Evolutionary conservation across 345 rosid genomes (phyloP).

Genomic region (Hibiscus syriacus): DNA sequence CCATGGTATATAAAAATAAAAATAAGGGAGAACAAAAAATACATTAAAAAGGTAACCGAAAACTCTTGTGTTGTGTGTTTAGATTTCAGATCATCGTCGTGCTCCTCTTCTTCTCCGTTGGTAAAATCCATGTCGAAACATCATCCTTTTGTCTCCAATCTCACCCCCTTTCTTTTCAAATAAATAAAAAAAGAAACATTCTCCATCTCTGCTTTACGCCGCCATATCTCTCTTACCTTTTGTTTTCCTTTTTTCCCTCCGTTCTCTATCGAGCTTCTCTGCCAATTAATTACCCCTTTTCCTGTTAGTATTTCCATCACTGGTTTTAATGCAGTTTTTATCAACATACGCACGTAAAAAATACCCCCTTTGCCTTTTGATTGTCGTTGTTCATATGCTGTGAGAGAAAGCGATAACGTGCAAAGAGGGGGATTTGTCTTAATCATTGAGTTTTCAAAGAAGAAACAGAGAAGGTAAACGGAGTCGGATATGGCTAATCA

Average conservation of each 20-base stretch:
- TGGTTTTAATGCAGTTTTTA: constrained; percentile 31
- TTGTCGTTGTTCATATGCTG: constrained; percentile 32
- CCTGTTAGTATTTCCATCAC: constrained; percentile 7
- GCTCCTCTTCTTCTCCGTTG: background rate
- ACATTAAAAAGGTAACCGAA: background rate
- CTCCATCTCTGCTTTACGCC: background rate
- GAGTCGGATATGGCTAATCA: constrained; percentile 34
- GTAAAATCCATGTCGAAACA: constrained; percentile 14
- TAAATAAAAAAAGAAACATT: background rate
- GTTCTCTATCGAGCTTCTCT: background rate
- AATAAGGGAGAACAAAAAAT: no score
- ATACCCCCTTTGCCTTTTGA: background rate
- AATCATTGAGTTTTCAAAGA: background rate
- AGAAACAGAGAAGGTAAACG: constrained; percentile 20
- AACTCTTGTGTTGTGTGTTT: background rate
- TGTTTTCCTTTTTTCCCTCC: no score
- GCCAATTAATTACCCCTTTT: background rate
- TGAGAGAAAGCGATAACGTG: constrained; percentile 20
- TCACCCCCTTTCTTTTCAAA: constrained; percentile 4
- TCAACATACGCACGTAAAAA: constrained; percentile 42
- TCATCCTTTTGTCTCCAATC: background rate
- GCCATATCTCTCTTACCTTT: background rate
- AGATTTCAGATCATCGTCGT: constrained; percentile 3
- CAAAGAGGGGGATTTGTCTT: background rate
- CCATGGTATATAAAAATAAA: no score